Evolutionary conservation across 1,284 basidiomycete species (phyloP), one percentile per base, ranked within the genome.

Genomic region (Caloboletus firmus): DNA sequence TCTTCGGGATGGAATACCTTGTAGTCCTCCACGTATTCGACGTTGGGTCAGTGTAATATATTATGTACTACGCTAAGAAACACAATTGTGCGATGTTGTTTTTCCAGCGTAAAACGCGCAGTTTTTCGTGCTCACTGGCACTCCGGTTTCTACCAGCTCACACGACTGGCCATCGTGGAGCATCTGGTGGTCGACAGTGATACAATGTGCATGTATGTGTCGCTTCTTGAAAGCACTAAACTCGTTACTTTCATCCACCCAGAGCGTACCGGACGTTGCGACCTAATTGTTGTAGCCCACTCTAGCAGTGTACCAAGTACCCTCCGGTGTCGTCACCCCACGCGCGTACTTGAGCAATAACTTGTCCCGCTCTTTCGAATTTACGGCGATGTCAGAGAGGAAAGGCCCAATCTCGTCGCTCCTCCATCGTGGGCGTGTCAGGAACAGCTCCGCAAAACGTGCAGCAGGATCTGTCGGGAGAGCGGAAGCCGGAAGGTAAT

Each of bases 311-410:
- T 91, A 92, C 77, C 80, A 89, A 48, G 81, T 68, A n/a, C 85
- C 84, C 35, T 83, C 77, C 0, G 76, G 61, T 50, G 89, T 87
- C 53, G 86, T 90, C 36, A 87, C 80, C 4, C 88, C 82, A 44
- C 94, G 77, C 26, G 92, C 89, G 68, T 89, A 91, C 72, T 93
- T 96, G 43, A 92, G 80, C 34, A 96, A 74, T 56, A 96, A 67
- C 70, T 87, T 93, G 65, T 97, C 94, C 43, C 88, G 77, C 61
- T 92, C 92, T 71, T 95, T 95, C n/a, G 76, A 75, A 66, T 91
- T 84, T 11, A 93, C 76, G 0, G 85, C 86, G 52, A 96, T 83
- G 55, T 93, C 93, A 9, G 78, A 73, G 13, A 97, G 72, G 72
- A 95, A 97, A 0, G 89, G 88, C 13, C 75, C 70, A 61, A 97